Percentiles rank a stretch among this genome's conserved stretches.
These are phyloP conservation scores for Hygrocybe coccinea DNA, from an alignment of 768 basidiomycete genomes.

Conservation along the genomic window DNA sequence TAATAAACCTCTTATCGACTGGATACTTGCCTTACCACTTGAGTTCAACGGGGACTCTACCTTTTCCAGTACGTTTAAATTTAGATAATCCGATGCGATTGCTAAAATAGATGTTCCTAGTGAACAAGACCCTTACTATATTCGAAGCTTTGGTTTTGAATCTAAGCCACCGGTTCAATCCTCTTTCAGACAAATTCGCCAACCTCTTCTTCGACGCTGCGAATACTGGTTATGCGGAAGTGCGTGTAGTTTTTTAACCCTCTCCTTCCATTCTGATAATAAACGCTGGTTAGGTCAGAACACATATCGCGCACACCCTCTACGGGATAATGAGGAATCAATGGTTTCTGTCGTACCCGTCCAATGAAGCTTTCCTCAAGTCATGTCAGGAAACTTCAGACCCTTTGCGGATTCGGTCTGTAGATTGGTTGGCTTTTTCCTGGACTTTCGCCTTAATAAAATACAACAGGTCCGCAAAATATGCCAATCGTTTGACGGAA, in stretches of 20 bases:
- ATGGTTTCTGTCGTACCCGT: conserved; percentile 67
- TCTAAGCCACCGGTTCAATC: conserved; percentile 61
- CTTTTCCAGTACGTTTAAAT: conserved; percentile 62
- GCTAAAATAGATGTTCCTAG: conserved; percentile 32
- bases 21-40: conserved; percentile 68
- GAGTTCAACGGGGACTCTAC: conserved; percentile 85
- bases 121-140: conserved; percentile 68
- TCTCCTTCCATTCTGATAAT: not conserved
- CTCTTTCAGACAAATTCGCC: conserved; percentile 63
- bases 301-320: conserved; percentile 62
- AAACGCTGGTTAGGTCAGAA: conserved; percentile 49
- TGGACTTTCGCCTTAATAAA: not conserved
- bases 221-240: conserved; percentile 83
- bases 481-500: conserved; percentile 51
- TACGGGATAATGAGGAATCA: conserved; percentile 51
- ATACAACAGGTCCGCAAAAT: conserved; percentile 44
- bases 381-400: conserved; percentile 52
- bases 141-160: conserved; percentile 63
- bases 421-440: not conserved
- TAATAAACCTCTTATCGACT: conserved; percentile 64
- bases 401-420: conserved; percentile 58
- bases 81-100: conserved; percentile 1
- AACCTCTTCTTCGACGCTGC: conserved; percentile 69
- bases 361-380: conserved; percentile 46
- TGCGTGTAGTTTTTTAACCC: conserved; percentile 25